Conservation (phyloP, 352 stramenopile species). For the Thalassiosira exigua region DNA sequence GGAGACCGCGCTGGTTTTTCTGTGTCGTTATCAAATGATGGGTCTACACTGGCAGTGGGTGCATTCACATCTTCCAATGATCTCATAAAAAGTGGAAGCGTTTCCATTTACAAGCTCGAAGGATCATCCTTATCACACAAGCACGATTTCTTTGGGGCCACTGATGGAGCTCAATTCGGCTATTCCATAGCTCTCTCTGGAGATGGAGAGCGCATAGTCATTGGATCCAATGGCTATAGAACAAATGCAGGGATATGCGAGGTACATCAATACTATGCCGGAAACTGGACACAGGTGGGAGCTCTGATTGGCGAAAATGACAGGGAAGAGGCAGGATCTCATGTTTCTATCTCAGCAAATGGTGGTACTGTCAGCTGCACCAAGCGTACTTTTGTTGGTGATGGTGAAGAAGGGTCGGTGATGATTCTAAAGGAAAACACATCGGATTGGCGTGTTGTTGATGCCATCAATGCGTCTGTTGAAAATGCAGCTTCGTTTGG, state of each 20-base stretch:
- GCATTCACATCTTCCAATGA: slow-evolving; percentile 22
- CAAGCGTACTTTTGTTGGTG: slow-evolving; percentile 18
- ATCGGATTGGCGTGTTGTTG: slow-evolving; percentile 27
- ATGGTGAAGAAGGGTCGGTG: slow-evolving; percentile 7
- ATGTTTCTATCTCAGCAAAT: slow-evolving; percentile 48
- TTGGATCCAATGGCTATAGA: slow-evolving; percentile 52
- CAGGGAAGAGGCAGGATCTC: slow-evolving; percentile 33
- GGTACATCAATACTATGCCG: slow-evolving; percentile 25
- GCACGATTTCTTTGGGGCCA: slow-evolving; percentile 25
- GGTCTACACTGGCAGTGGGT: slow-evolving; percentile 37
- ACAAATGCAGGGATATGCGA: slow-evolving; percentile 34
- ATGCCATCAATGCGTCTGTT: slow-evolving; percentile 26
- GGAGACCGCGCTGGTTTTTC: slow-evolving; percentile 42
- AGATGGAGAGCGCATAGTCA: slow-evolving; percentile 40
- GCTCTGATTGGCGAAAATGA: slow-evolving; percentile 17
- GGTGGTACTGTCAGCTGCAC: slow-evolving; percentile 42
- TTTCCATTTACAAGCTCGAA: slow-evolving; percentile 30
- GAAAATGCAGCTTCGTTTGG: slow-evolving; percentile 48
- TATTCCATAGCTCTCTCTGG: slow-evolving; percentile 47
- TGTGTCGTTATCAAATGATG: slow-evolving; percentile 53
- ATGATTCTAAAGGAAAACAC: slow-evolving; percentile 23
- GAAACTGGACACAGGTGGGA: slow-evolving; percentile 29
- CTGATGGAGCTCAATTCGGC: slow-evolving; percentile 38
- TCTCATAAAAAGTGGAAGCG: slow-evolving; percentile 32
- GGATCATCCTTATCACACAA: slow-evolving; percentile 19